Evolutionary conservation across 2,329 filamentous ascomycete genomes (phyloP), one percentile per base, ranked within the genome.

Genomic region (Penicillium sp.): DNA sequence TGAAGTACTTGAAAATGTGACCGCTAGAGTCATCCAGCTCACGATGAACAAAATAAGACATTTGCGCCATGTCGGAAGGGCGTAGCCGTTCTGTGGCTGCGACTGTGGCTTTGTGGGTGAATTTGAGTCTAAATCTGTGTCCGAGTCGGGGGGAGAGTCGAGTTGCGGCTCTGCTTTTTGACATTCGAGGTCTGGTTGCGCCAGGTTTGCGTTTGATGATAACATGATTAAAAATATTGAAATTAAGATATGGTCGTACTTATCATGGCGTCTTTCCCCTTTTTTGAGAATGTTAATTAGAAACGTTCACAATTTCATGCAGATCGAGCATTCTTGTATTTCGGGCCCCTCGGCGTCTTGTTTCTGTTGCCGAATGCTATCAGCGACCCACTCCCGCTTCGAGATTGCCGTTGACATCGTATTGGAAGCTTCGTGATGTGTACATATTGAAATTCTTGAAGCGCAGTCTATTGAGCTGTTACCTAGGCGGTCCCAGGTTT

Each of bases 1-100:
- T 3, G 73, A 72, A 10, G 75, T 76, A 54, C 68, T 72, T n/a
- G 70, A 73, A 56, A 74, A 77, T 36, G 73, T 74, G 7, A 71
- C 65, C 1, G 70, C 64, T 5, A 76, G 62, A 2, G 73, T 71
- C 63, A 74, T 70, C 72, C 72, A 77, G 53, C 71, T 74, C 24
- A 70, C 69, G 10, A 69, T 58, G 56, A 76, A 74, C 38, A 76
- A 63, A 24, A 77, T 74, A 21, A 75, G 59, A 21, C 55, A 67
- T 65, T 76, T 76, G 24, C 66, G 67, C 72, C 72, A 74, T 49
- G 44, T 50, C 8, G 70, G 67, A 12, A 70, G 59, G 6, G 45
- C 29, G 47, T 65, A 66, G n/a, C 61, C 63, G 1, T 53, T 52
- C 34, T 53, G 52, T 24, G 33, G 49, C 42, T 58, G 58, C 43